Evolutionary conservation across 441 rosid genomes (phyloP).

Genomic region (Syzygium malaccense): DNA sequence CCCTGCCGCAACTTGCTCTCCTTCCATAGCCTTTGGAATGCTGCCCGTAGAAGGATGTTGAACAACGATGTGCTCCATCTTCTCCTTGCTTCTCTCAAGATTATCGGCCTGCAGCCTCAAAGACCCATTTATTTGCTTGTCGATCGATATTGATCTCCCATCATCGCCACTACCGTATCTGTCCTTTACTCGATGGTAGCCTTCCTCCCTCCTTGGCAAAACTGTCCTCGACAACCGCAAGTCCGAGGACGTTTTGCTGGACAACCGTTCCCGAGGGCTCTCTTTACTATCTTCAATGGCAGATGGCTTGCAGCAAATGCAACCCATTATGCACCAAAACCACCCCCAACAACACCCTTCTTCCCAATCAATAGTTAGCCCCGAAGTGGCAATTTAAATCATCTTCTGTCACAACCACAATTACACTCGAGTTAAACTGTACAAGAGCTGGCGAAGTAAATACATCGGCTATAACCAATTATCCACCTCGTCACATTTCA

Average conservation of each 20-base stretch:
- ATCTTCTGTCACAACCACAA: background rate
- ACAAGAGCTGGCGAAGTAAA: background rate
- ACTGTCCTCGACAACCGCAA: conserved; percentile 51
- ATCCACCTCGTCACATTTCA: background rate
- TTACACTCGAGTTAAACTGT: background rate
- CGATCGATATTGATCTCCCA: conserved; percentile 49
- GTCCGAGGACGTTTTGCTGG: conserved; percentile 55
- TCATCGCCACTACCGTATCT: conserved; percentile 43
- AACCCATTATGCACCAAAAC: conserved; percentile 64
- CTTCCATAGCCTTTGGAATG: conserved; percentile 65
- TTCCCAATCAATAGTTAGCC: conserved; percentile 25
- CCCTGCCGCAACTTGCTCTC: conserved; percentile 91
- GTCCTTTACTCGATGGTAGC: conserved; percentile 39
- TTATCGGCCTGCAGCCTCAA: conserved; percentile 44
- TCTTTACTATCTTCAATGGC: conserved; percentile 85
- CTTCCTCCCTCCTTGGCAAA: conserved; percentile 76
- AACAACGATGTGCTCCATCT: conserved; percentile 40
- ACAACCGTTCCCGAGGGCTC: conserved; percentile 67
- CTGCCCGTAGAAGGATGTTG: conserved; percentile 60
- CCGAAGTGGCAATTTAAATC: conserved; percentile 9
- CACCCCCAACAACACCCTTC: conserved; percentile 23
- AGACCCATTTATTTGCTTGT: conserved; percentile 57
- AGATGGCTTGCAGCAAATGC: conserved; percentile 75
- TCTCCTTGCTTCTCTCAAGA: conserved; percentile 66
- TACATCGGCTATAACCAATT: background rate